Base-by-base conservation (phyloP, 2,329 filamentous ascomycete species). In the Biscogniauxia mediterranea region DNA sequence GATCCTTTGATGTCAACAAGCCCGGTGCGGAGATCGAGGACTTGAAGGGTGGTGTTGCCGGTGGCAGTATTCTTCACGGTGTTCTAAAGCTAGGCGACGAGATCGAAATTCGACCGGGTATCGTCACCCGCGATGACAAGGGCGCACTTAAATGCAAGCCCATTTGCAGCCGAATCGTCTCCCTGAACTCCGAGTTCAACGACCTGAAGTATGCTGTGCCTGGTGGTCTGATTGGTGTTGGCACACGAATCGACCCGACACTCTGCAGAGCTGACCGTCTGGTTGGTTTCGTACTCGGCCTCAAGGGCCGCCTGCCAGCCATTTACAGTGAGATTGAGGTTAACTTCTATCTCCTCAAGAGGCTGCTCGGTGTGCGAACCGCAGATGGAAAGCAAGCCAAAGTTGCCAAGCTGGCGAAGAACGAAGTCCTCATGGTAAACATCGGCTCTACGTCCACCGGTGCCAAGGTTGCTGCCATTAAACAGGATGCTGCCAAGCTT, bases 1-100 rank as follows among this genome's bases (percentile, higher is more conserved):
- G 95, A 78, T 98, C 94, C 1, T 99, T 99, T 78, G 95, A 99
- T 75, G 96, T 99, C 74, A 99, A 99, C 88, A 99, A 99, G 86
- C 95, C 95, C 51, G 95, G 95, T 85, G 93, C 95, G 51, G 95
- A 97, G 80, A 98, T 99, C 68, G 94, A 98, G 63, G 95, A 99
- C 71, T 85, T 99, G 65, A 97, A 98, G 86, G 95, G 95, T 75
- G 95, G 95, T 86, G 95, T 99, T 76, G 95, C 95, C 70, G 95
- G 95, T 88, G 95, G 95, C 69, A 93, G 88, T 79, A 98, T 99
- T 75, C 82, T 99, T 69, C 96, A 94, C 75, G 95, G 95, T 85
- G 93, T 99, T 61, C 81, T 99, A 72, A 98, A 98, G 85, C 84
- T 98, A 65, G 93, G 93, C 66, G 95, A 99, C 73, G 95, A 99